Evolutionary conservation across 352 stramenopile genomes (phyloP), one percentile per base, ranked within the genome.

Genomic region (Thalassiosira mediterranea): DNA sequence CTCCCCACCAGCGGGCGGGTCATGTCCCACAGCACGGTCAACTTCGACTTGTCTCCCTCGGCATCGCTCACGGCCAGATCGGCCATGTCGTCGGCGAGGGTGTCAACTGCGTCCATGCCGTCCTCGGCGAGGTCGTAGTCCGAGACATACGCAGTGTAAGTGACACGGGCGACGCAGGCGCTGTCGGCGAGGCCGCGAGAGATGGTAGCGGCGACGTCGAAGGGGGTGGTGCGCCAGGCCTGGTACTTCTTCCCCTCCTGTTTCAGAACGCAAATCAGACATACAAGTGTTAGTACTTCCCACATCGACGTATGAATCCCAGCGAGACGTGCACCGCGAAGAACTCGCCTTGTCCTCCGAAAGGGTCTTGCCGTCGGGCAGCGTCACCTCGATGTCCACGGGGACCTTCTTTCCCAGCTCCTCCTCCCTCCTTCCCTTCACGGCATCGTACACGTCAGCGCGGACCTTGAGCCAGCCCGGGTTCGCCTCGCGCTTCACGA

Each of bases 1-100:
- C 96, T 93, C 51, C 97, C 97, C 49, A 99, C 97, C 13, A 99
- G 88, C 17, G 97, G 96, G 13, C 97, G 93, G 57, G 93, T 97
- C 53, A 99, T 92, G 87, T 99, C 97, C 96, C 96, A 99, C 21
- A 99, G 88, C 81, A 98, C 59, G 15, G 84, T 83, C 58, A 90
- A 87, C 28, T 73, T 75, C 7, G 46, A 62, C 29, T 47, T 54
- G 0, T 59, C 51, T 1, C 88, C 81, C 4, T 77, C 76, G 15
- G 52, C 85, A 19, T 93, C 87, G 13, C 95, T 88, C 61, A 66
- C 76, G 38, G 93, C 90, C 72, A 96, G 94, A 49, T 96, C 94
- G 54, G 96, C 95, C 77, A 97, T 92, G 58, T 95, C 92, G 34
- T 91, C 82, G 25, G 72, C 66, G 8, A 91, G 40, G 0, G 62